Evolutionary conservation across 78 protist genomes (phyloP).

Genomic region (Dictyostelium capitatum): DNA sequence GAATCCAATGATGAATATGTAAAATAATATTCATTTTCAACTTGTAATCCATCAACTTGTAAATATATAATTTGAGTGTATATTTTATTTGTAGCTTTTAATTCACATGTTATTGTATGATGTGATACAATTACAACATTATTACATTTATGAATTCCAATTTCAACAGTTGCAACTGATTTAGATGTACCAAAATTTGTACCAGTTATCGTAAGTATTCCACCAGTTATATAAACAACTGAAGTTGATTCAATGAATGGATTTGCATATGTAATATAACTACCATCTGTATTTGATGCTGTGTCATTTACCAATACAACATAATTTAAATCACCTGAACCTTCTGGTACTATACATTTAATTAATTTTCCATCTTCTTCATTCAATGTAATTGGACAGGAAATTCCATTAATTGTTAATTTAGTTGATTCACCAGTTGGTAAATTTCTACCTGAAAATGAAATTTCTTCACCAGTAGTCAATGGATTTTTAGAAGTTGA

Average conservation of each 20-base stretch:
- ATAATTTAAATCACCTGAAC: neutral
- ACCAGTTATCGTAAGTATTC: neutral
- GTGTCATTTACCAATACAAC: constrained; percentile 7
- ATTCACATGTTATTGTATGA: neutral
- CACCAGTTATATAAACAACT: neutral
- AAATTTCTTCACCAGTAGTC: constrained; percentile 3
- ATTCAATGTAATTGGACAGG: neutral
- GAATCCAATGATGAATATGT: neutral
- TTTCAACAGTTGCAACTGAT: neutral
- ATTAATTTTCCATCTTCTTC: neutral
- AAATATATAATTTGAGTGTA: neutral
- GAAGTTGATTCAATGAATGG: neutral
- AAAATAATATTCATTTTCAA: neutral
- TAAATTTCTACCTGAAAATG: constrained; percentile 5
- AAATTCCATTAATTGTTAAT: neutral
- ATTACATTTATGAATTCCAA: neutral
- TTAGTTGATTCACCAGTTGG: neutral
- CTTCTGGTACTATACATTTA: neutral
- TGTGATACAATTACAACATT: neutral
- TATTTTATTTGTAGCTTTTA: neutral
- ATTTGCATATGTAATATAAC: neutral
- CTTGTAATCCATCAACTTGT: constrained; percentile 22
- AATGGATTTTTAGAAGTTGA: neutral
- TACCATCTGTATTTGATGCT: neutral
- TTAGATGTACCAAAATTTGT: neutral